phyloP scores from a whole-genome alignment of 2,329 filamentous ascomycete species.

The Diplodia corticola region DNA sequence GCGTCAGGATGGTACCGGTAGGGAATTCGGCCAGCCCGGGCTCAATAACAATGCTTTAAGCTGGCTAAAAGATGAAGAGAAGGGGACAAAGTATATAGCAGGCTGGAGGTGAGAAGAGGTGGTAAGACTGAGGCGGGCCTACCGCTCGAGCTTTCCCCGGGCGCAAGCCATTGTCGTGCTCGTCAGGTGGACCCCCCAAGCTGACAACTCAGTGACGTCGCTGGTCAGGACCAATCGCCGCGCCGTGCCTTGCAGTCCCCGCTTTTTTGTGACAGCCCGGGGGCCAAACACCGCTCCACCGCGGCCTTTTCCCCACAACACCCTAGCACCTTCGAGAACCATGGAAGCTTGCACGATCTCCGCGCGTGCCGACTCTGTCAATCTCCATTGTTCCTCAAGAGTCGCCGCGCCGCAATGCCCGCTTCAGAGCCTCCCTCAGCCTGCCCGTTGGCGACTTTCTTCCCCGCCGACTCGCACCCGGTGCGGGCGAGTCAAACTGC shows the following conservation, averaged over 20 bases:
- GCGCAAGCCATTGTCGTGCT: conserved; percentile 11
- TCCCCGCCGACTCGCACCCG: background rate
- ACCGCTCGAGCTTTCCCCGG: conserved; percentile 17
- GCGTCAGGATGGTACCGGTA: conserved; percentile 23
- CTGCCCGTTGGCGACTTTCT: conserved; percentile 4
- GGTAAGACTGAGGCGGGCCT: conserved; percentile 12
- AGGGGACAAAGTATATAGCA: background rate
- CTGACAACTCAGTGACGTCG: conserved; percentile 20
- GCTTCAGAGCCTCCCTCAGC: background rate
- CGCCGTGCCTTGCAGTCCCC: conserved; percentile 34
- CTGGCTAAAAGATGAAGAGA: background rate
- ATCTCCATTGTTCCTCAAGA: background rate
- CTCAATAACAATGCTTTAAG: background rate
- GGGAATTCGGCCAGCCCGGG: background rate
- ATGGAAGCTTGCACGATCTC: background rate
- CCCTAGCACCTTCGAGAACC: conserved; percentile 17
- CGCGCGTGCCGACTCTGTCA: background rate
- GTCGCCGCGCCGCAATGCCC: conserved; percentile 6
- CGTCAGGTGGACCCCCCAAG: conserved; percentile 11
- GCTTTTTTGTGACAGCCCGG: conserved; percentile 4
- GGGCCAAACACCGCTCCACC: conserved; percentile 12
- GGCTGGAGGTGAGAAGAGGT: background rate
- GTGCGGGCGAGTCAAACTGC: conserved; percentile 6
- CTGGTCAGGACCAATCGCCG: conserved; percentile 28
- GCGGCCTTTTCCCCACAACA: conserved; percentile 7